These are phyloP conservation scores for Leucaena leucocephala DNA, from an alignment of 306 rosid species.

Conservation along the genomic window DNA sequence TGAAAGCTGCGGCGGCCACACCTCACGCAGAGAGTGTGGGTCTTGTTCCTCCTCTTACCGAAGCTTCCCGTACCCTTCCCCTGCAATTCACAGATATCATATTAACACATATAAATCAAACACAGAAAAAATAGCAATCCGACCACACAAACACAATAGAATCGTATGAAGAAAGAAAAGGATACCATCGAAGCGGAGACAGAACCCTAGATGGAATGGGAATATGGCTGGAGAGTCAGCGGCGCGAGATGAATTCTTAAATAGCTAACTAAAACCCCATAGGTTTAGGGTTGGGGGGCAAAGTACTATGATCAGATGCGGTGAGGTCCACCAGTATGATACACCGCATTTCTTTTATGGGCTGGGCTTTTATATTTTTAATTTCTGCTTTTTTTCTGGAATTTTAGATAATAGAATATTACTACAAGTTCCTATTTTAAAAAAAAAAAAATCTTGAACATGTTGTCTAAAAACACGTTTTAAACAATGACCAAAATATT, in stretches of 20 bases:
- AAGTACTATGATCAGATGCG: neutral
- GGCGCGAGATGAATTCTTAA: constrained; percentile 36
- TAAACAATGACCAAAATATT: too few relatives aligned
- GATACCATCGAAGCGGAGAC: constrained; percentile 63
- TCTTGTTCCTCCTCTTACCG: constrained; percentile 98
- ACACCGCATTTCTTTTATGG: neutral
- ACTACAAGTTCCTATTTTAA: too few relatives aligned
- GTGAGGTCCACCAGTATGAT: constrained; percentile 10
- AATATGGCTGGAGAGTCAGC: constrained; percentile 27
- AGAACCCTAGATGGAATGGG: constrained; percentile 47
- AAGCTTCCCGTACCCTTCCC: constrained; percentile 97
- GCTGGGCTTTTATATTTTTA: neutral
- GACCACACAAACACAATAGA: neutral
- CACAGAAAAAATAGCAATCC: neutral
- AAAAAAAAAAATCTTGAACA: too few relatives aligned
- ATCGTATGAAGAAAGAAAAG: constrained; percentile 5
- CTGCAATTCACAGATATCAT: constrained; percentile 38
- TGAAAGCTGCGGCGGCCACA: constrained; percentile 99
- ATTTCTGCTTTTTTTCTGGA: too few relatives aligned
- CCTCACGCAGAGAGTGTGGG: constrained; percentile 93
- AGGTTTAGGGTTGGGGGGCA: constrained; percentile 41
- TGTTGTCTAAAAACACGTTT: too few relatives aligned
- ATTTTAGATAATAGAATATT: too few relatives aligned
- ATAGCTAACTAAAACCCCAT: neutral
- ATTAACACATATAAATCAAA: constrained; percentile 21